A percentile compares a stretch with the other conserved stretches of the same genome.
phyloP scores from a whole-genome alignment of 2,329 filamentous ascomycete species.

The Colletotrichum chrysophilum region DNA sequence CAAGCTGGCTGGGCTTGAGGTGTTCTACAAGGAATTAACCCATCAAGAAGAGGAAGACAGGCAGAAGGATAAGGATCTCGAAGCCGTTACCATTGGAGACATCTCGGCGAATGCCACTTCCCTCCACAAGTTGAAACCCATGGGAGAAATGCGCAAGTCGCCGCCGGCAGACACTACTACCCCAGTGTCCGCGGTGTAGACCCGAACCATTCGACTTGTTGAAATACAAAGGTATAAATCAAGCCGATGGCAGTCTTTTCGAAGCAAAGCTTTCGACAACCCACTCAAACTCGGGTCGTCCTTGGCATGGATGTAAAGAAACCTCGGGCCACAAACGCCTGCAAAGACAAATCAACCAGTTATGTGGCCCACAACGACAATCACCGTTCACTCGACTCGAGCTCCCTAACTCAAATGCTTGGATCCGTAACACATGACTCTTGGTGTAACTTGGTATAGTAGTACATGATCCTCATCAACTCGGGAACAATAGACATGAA shows the following conservation, averaged over 20 bases:
- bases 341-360: background rate
- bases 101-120: background rate
- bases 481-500: background rate
- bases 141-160: background rate
- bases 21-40: background rate
- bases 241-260: background rate
- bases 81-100: background rate
- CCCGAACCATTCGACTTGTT: background rate
- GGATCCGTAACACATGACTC: background rate
- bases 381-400: background rate
- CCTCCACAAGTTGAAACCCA: fast-evolving
- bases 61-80: background rate
- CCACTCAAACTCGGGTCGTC: background rate
- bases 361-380: background rate
- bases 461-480: slow-evolving; percentile 2
- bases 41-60: background rate
- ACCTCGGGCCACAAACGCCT: background rate
- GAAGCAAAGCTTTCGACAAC: background rate
- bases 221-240: fast-evolving
- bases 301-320: background rate
- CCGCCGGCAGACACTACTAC: background rate
- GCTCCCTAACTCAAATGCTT: background rate
- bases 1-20: background rate
- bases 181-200: background rate
- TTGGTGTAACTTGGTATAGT: slow-evolving; percentile 7